Base-by-base conservation (phyloP, 2,329 filamentous ascomycete species). In the Alternaria incomplexa region DNA sequence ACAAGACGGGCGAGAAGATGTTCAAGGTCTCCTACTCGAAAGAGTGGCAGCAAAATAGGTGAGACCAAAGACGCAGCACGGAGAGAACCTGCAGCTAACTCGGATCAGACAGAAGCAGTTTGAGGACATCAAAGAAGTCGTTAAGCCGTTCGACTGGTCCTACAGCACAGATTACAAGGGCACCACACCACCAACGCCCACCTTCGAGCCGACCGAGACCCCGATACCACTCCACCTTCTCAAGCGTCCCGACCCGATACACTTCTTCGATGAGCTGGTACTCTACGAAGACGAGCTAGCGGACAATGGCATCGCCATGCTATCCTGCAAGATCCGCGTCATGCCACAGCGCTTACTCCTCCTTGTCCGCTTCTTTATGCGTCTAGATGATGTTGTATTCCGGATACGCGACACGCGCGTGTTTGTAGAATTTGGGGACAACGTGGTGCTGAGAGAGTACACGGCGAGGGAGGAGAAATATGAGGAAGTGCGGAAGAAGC, bases 91-190 rank as follows among this genome's bases (percentile, higher is more conserved):
- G n/a, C 20, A 26, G 44, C 65, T 74, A 52, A 75, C 61, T 3
- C 8, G 20, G 9, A 22, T 11, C 64, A 93, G 93, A 79, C 89
- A 90, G 79, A 92, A 92, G 72, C 91, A 91, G 53, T 91, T 93
- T 68, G 88, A 91, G 73, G 92, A 91, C 59, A 97, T 99, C 78
- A 93, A 93, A 77, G 93, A 97, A 77, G 90, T 97, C 25, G 93
- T 99, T 58, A 94, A 94, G 82, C 94, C 95, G 4, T 99, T 96
- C 79, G 96, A 99, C 82, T 99, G 96, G 96, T 97, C 93, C 65
- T 99, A 98, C 82, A 96, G 90, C 69, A 97, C 95, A 36, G 87
- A 90, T 69, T 99, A 97, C 81, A 87, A 86, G 60, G 96, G 96
- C 54, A 93, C 91, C 4, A 81, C 90, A 10, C 73, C 74, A 5